phyloP scores from a whole-genome alignment of 106 monocot species.

The Dendrobium nobile region DNA sequence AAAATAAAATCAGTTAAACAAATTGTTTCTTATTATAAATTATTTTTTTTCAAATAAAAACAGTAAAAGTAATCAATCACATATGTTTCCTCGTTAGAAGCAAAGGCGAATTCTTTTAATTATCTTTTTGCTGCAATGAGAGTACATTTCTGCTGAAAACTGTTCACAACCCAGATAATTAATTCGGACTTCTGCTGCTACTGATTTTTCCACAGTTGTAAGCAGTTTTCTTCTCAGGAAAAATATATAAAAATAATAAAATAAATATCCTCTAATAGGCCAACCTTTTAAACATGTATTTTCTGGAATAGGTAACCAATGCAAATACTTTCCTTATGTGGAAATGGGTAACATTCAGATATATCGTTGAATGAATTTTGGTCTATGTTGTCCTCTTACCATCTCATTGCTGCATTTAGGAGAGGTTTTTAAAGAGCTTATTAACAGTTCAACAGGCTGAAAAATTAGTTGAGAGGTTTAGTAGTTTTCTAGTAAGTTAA shows the following conservation, averaged over 20 bases:
- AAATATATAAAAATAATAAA: not conserved
- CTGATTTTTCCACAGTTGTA: too few species aligned
- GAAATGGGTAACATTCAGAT: not conserved
- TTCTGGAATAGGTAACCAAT: not conserved
- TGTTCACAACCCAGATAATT: not conserved
- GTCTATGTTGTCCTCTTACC: not conserved
- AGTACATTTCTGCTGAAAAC: not conserved
- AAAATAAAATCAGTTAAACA: too few species aligned
- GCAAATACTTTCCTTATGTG: not conserved
- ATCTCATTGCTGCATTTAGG: not conserved
- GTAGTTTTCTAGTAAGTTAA: too few species aligned
- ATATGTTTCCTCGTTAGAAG: not conserved
- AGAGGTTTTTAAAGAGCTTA: too few species aligned
- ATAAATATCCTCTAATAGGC: not conserved
- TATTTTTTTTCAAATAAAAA: too few species aligned
- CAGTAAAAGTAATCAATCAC: too few species aligned
- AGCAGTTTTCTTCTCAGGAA: not conserved
- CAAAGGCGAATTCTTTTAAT: not conserved
- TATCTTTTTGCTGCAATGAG: not conserved
- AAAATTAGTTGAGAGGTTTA: too few species aligned
- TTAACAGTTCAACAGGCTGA: too few species aligned
- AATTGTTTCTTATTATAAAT: too few species aligned
- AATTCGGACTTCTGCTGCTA: too few species aligned
- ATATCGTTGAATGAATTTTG: not conserved
- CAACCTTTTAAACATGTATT: not conserved